A percentile compares a stretch with the other conserved stretches of the same genome.
Evolutionary conservation across 139 green algal genomes (phyloP).

Genomic region (Tetraselmis striata): DNA sequence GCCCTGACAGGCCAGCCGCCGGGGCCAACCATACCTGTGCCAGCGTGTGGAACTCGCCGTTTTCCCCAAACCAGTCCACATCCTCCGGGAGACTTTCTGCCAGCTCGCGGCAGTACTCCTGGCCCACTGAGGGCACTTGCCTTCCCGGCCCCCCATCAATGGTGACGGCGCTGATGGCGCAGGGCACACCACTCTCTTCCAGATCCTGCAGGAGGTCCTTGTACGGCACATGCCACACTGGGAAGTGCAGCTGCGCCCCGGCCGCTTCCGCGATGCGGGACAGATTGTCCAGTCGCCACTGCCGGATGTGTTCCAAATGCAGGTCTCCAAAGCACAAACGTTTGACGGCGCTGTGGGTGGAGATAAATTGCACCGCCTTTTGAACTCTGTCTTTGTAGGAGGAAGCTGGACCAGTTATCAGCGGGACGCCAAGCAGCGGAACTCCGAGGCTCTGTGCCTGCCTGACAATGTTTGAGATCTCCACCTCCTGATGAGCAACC

Average conservation of each 20-base stretch:
- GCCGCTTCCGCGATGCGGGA: background rate
- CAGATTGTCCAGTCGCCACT: constrained; percentile 2
- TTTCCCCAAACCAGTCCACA: constrained; percentile 11
- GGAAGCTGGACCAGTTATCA: background rate
- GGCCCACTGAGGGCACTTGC: background rate
- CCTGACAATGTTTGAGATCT: background rate
- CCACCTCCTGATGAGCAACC: constrained; percentile 9
- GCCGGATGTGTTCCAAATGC: constrained; percentile 5
- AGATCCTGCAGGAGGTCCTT: background rate
- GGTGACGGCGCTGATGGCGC: background rate
- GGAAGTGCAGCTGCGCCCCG: constrained; percentile 3
- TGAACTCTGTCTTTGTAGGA: constrained; percentile 3
- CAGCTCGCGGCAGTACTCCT: background rate
- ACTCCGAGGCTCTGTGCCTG: constrained; percentile 1
- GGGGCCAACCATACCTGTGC: constrained; percentile 1
- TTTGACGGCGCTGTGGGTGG: background rate
- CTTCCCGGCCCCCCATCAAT: background rate
- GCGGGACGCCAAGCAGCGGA: constrained; percentile 6
- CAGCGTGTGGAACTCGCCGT: constrained; percentile 16
- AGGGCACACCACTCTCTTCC: background rate
- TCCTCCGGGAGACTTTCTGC: background rate
- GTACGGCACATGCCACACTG: constrained; percentile 2
- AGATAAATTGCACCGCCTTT: background rate
- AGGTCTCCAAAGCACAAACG: constrained; percentile 7
- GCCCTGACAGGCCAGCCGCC: background rate